These are phyloP conservation scores for Auricularia sp. DNA, from an alignment of 768 basidiomycete species.

Conservation along the genomic window DNA sequence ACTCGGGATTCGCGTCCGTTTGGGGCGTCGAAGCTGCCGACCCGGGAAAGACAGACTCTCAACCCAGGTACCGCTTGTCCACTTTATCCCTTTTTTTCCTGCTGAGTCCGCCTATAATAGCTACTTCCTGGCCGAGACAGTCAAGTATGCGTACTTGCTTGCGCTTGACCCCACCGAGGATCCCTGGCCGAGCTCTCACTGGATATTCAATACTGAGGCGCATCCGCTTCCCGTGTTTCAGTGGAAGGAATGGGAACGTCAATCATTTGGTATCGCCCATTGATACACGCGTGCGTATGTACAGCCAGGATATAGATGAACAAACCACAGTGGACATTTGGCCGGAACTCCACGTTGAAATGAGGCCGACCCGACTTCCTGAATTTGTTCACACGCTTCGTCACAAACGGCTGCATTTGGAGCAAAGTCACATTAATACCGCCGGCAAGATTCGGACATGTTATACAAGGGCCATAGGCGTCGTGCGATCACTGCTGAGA, in stretches of 20 bases:
- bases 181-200: slow-evolving; percentile 36
- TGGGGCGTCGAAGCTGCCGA: slow-evolving; percentile 32
- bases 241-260: slow-evolving; percentile 43
- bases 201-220: slow-evolving; percentile 48
- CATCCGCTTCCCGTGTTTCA: slow-evolving; percentile 67
- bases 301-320: too few species aligned
- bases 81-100: slow-evolving; percentile 23
- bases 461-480: too few species aligned
- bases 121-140: slow-evolving; percentile 49
- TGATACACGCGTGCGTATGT: not conserved
- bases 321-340: too few species aligned
- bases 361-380: too few species aligned
- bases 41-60: slow-evolving; percentile 37
- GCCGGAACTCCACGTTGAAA: too few species aligned
- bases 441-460: too few species aligned
- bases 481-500: too few species aligned
- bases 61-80: slow-evolving; percentile 58
- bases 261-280: not conserved
- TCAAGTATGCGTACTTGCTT: slow-evolving; percentile 65
- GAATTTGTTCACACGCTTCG: too few species aligned
- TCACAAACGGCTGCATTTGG: too few species aligned
- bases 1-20: slow-evolving; percentile 54
- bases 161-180: slow-evolving; percentile 48
- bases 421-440: too few species aligned
- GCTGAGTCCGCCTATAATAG: slow-evolving; percentile 17